Evolutionary conservation across 352 stramenopile genomes (phyloP).

Genomic region (Phytophthora podocarpi): DNA sequence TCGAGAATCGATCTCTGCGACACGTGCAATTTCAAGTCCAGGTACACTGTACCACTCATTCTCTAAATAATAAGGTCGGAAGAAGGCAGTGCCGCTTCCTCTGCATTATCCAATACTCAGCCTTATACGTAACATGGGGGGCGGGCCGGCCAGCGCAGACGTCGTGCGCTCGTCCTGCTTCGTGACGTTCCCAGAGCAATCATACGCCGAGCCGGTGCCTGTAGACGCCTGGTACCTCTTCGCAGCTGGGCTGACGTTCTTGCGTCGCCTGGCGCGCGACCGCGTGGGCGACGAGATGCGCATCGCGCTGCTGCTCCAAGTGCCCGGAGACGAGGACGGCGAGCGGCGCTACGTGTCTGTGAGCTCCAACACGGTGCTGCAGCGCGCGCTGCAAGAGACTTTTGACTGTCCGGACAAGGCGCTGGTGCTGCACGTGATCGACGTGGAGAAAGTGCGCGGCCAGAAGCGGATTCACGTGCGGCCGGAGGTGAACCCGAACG

Average conservation of each 20-base stretch:
- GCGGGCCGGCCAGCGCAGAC: slow-evolving; percentile 65
- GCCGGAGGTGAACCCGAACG: slow-evolving; percentile 78
- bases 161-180: slow-evolving; percentile 85
- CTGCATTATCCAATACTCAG: slow-evolving; percentile 12
- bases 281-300: slow-evolving; percentile 62
- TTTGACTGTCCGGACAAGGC: slow-evolving; percentile 64
- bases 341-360: slow-evolving; percentile 68
- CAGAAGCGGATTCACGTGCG: slow-evolving; percentile 73
- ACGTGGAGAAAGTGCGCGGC: slow-evolving; percentile 55
- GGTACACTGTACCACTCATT: slow-evolving; percentile 10
- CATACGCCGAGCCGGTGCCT: slow-evolving; percentile 72
- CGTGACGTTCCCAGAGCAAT: slow-evolving; percentile 80
- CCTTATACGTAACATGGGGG: slow-evolving; percentile 50
- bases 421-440: slow-evolving; percentile 79
- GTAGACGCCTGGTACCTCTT: slow-evolving; percentile 86
- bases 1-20: slow-evolving; percentile 14
- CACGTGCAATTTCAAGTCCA: slow-evolving; percentile 5
- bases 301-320: slow-evolving; percentile 72
- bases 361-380: slow-evolving; percentile 55
- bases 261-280: slow-evolving; percentile 72
- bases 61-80: slow-evolving; percentile 21
- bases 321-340: slow-evolving; percentile 21
- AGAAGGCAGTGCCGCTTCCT: slow-evolving; percentile 12
- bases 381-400: slow-evolving; percentile 64
- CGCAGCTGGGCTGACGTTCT: slow-evolving; percentile 70